phyloP scores from a whole-genome alignment of 2,329 filamentous ascomycete genomes.

The Helminthosporium solani region DNA sequence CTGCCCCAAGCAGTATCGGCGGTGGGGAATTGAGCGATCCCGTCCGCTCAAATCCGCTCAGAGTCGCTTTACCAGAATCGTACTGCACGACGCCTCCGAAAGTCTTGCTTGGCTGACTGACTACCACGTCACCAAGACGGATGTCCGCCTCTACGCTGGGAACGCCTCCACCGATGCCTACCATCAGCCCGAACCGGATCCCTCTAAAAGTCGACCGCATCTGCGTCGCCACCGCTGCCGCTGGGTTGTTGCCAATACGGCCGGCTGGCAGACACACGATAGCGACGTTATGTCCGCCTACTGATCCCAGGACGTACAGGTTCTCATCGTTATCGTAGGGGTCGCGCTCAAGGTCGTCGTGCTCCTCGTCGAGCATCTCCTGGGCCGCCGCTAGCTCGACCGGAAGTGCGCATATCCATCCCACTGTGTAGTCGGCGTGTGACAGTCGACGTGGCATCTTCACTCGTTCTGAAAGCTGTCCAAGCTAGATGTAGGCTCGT shows the following conservation, averaged over 20 bases:
- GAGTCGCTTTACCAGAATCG: slow-evolving; percentile 1
- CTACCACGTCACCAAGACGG: slow-evolving; percentile 14
- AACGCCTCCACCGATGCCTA: slow-evolving; percentile 34
- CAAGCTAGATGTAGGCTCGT: no score
- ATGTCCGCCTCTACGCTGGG: slow-evolving; percentile 10
- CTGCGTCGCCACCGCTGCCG: slow-evolving; percentile 30
- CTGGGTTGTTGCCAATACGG: slow-evolving; percentile 29
- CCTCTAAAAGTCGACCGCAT: slow-evolving; percentile 29
- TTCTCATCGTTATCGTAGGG: slow-evolving; percentile 20
- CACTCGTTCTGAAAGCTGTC: no score
- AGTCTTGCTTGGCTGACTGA: slow-evolving; percentile 6
- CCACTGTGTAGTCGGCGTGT: slow-evolving; percentile 29
- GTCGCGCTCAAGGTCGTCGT: slow-evolving; percentile 6
- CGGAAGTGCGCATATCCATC: slow-evolving; percentile 38
- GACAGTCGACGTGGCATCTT: slow-evolving; percentile 11
- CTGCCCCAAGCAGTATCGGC: slow-evolving; percentile 6
- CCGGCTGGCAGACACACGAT: slow-evolving; percentile 21
- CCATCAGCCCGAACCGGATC: slow-evolving; percentile 22
- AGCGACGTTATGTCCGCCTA: slow-evolving; percentile 29
- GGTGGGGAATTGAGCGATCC: slow-evolving; percentile 1
- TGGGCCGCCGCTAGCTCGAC: slow-evolving; percentile 33
- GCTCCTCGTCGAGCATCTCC: slow-evolving; percentile 32
- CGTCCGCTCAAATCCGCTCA: slow-evolving; percentile 4
- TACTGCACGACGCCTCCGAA: slow-evolving; percentile 15
- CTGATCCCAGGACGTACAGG: slow-evolving; percentile 2